Percentiles rank a stretch among this genome's conserved stretches.
phyloP scores from a whole-genome alignment of 768 basidiomycete species.

The Suillus bovinus region DNA sequence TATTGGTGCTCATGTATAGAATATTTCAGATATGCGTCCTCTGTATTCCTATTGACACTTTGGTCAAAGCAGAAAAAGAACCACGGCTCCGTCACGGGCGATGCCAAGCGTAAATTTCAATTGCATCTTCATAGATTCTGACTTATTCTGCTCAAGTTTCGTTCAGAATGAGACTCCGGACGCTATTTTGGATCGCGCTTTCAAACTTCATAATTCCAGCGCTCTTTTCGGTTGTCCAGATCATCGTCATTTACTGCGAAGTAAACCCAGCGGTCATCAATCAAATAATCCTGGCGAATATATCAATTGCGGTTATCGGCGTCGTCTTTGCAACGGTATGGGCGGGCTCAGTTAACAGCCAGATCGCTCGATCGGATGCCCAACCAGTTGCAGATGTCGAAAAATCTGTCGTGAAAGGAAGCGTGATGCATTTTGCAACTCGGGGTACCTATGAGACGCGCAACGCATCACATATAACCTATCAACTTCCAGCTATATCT shows the following conservation, averaged over 20 bases:
- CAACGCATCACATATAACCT: neutral
- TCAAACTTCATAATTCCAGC: slow-evolving; percentile 35
- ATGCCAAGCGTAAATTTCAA: slow-evolving; percentile 21
- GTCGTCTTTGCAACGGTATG: slow-evolving; percentile 36
- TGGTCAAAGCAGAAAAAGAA: slow-evolving; percentile 13
- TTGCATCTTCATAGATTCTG: neutral
- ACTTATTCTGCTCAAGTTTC: slow-evolving; percentile 14
- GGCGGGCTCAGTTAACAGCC: slow-evolving; percentile 17
- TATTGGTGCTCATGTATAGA: neutral
- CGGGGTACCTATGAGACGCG: neutral
- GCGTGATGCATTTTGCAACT: slow-evolving; percentile 10
- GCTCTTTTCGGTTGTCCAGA: slow-evolving; percentile 31
- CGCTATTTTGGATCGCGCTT: slow-evolving; percentile 31
- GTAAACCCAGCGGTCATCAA: slow-evolving; percentile 24
- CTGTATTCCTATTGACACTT: slow-evolving; percentile 30
- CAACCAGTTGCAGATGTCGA: neutral
- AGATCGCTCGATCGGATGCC: neutral
- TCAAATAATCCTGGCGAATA: slow-evolving; percentile 30
- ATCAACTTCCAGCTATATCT: slow-evolving; percentile 1
- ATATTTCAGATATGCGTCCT: slow-evolving; percentile 25
- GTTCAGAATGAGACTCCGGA: slow-evolving; percentile 24
- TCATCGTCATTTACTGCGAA: slow-evolving; percentile 29
- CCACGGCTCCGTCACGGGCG: slow-evolving; percentile 12
- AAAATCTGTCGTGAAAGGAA: neutral
- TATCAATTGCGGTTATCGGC: slow-evolving; percentile 32